Evolutionary conservation across 106 monocot genomes (phyloP), one percentile per base, ranked within the genome.

Genomic region (Dendrobium huoshanense): DNA sequence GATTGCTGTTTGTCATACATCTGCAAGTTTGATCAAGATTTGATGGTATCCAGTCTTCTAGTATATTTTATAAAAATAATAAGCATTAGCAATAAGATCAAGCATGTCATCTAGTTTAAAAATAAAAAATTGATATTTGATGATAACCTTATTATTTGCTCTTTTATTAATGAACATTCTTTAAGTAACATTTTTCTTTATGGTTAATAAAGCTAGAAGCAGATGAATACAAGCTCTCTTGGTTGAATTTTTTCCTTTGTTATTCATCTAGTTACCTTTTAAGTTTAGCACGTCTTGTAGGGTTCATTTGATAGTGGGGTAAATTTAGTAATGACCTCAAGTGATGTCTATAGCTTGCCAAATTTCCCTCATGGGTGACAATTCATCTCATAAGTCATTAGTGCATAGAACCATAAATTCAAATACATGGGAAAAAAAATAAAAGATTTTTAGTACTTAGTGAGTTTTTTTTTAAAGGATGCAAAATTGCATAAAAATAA

Each of bases 41-140:
- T 75, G 75, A 16, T 75, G 75, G 17, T 75, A 75, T 6, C 75
- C 47, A 75, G 41, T 75, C 22, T 18, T 42, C 41, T 19, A 20
- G 17, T 75, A 40, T 19, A 75, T 75, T 19, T 75, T 48, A 19
- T 3, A 75, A 75, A 75, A 42, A 7, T 43, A 43, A 17, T 11
- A 42, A 18, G 44, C 41, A 3, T 43, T 43, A 75, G 7, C 8
- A 13, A 75, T 42, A 20, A 44, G 15, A 47, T 75, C 44, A 75
- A 45, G 45, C 7, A 44, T 45, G 0, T 20, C 67, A 43, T 45
- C 75, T 18, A 75, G 13, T 3, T 41, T 7, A 16, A 41, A 37
- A 17, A 75, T 47, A 41, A 37, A 31, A 31, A 31, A 31, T 31
- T 31, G 31, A 1, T 31, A 31, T 31, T 27, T 31, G 31, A 31